phyloP scores from a whole-genome alignment of 169 alveolate genomes.

The Plasmodium coatneyi region DNA sequence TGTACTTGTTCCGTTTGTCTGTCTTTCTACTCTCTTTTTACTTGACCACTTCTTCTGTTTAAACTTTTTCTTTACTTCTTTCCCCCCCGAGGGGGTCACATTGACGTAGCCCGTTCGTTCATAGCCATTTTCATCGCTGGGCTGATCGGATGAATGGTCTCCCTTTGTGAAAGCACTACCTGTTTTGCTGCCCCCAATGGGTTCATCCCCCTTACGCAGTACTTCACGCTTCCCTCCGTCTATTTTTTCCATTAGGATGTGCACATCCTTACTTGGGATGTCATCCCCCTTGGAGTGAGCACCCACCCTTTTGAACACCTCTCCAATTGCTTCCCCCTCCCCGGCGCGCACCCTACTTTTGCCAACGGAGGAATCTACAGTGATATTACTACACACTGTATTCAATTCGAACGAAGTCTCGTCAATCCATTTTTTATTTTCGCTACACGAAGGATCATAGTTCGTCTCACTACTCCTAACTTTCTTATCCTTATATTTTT shows the following conservation, averaged over 20 bases:
- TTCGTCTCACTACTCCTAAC: not conserved
- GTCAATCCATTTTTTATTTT: not conserved
- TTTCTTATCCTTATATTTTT: not conserved
- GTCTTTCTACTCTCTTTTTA: not conserved
- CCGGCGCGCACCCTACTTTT: not conserved
- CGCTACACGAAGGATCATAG: not conserved
- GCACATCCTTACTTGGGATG: not conserved
- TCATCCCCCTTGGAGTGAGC: not conserved
- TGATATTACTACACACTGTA: not conserved
- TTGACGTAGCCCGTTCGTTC: not conserved
- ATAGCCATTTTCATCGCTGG: not conserved
- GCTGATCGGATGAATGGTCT: not conserved
- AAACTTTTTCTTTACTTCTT: not conserved
- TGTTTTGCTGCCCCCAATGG: not conserved
- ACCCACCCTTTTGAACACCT: not conserved
- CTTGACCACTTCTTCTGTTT: not conserved
- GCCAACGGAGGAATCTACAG: not conserved
- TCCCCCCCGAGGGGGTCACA: not conserved
- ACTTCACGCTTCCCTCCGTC: not conserved
- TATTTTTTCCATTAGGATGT: not conserved
- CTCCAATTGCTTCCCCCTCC: not conserved
- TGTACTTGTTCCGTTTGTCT: not conserved
- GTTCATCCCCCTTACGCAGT: not conserved
- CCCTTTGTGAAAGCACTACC: not conserved
- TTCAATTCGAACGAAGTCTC: not conserved